Evolutionary conservation across 495 filamentous ascomycete genomes (phyloP).

Genomic region (Parathielavia appendiculata): DNA sequence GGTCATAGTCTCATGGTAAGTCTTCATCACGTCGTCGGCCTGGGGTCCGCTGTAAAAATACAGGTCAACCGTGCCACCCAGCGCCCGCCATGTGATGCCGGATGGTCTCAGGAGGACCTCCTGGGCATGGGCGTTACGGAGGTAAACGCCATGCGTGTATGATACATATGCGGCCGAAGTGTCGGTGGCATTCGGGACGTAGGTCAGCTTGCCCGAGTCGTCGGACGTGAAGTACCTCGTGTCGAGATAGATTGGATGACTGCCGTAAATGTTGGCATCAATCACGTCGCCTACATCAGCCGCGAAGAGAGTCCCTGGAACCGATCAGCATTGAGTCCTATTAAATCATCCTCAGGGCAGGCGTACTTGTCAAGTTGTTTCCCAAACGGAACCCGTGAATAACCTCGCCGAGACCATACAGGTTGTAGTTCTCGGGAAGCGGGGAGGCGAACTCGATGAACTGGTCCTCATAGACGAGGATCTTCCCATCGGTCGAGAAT

Average conservation of each 20-base stretch:
- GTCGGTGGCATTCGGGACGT: conserved; percentile 51
- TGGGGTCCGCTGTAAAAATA: conserved; percentile 75
- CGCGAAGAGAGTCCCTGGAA: conserved; percentile 48
- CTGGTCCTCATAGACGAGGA: conserved; percentile 74
- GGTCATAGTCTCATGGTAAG: conserved; percentile 65
- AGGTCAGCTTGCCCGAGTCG: conserved; percentile 46
- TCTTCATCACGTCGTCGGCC: conserved; percentile 61
- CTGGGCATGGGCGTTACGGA: conserved; percentile 73
- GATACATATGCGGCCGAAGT: conserved; percentile 52
- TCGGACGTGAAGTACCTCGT: conserved; percentile 62
- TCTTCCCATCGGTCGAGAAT: conserved; percentile 64
- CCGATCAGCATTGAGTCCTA: neutral
- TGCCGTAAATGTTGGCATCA: conserved; percentile 74
- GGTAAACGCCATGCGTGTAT: conserved; percentile 77
- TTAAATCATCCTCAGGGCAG: neutral
- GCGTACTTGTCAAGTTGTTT: conserved; percentile 65
- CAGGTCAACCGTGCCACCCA: conserved; percentile 76
- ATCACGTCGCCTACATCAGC: conserved; percentile 61
- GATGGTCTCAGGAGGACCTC: conserved; percentile 62
- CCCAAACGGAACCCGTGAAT: conserved; percentile 68
- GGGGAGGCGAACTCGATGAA: conserved; percentile 70
- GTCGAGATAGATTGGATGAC: conserved; percentile 79
- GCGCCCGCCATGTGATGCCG: conserved; percentile 71
- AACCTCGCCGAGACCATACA: conserved; percentile 83
- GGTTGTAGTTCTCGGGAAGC: conserved; percentile 65